Base-by-base conservation (phyloP, 78 protist species). In the Polysphondylium violaceum region DNA sequence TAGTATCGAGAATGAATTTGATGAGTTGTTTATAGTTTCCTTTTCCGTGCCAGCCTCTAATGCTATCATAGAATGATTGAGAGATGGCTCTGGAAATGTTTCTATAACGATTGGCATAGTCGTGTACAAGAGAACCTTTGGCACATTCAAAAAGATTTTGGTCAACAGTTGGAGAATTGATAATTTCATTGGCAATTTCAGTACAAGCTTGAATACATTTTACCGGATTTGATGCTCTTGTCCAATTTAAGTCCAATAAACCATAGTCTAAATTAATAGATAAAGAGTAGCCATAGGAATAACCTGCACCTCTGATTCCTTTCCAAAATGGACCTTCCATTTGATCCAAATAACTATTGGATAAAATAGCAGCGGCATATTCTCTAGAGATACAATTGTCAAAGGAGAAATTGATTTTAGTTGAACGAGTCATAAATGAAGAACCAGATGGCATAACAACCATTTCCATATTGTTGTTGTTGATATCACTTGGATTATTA, bases 251-350 rank as follows among this genome's bases (percentile, higher is more conserved):
- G 16, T 4, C 0, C 5, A 88, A 4, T 25, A 69, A 1, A 53
- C 96, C 94, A 38, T 16, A 2, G 2, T 79, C 96, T 23, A 27
- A 43, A 29, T 74, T 33, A 19, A 23, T 7, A 16, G n/a, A 16
- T 19, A 95, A 38, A 51, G 41, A 29, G 63, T 21, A 67, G 12
- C 60, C 11, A 69, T 95, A 95, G 43, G 79, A 16, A n/a, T 58
- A 58, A 27, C 97, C 97, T 19, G 73, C 53, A 41, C 97, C 95
- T 33, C 97, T 74, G 11, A 95, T 1, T 23, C 41, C 3, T 35
- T 58, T 50, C 94, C 94, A 95, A 29, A 95, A 44, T 50, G 76
- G 63, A 21, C 97, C 95, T 74, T 92, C 95, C 43, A 92, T 36
- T 35, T 55, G 76, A 12, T 44, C 53, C 3, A 81, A 81, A 47